Evolutionary conservation across 2,329 filamentous ascomycete genomes (phyloP).

Genomic region (Talaromyces pinophilus): DNA sequence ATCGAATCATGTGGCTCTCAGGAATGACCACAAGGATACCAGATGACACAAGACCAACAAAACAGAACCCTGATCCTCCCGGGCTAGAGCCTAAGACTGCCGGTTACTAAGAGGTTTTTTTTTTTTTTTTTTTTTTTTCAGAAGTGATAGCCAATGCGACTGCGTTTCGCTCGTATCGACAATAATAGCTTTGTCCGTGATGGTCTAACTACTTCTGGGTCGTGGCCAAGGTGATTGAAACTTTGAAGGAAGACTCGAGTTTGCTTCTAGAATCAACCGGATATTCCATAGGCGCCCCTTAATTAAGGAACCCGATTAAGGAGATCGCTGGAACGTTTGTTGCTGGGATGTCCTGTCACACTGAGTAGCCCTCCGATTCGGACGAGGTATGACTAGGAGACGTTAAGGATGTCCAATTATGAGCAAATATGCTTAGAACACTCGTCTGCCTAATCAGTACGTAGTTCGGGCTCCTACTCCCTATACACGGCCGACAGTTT

Average conservation of each 20-base stretch:
- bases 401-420: background rate
- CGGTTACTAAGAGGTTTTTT: background rate
- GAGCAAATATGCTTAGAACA: background rate
- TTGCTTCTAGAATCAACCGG: conserved; percentile 2
- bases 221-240: conserved; percentile 1
- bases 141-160: conserved; percentile 1
- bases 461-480: background rate
- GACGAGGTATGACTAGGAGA: background rate
- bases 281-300: background rate
- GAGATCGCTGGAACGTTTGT: background rate
- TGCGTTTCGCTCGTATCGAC: background rate
- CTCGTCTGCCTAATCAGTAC: background rate
- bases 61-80: background rate
- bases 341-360: background rate
- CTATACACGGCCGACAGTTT: background rate
- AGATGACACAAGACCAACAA: conserved; percentile 3
- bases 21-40: conserved; percentile 7
- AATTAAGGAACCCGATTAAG: background rate
- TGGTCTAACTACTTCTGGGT: conserved; percentile 2
- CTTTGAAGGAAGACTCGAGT: background rate
- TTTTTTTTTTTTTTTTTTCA: conserved; percentile 1
- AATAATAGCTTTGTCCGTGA: conserved; percentile 7
- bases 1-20: conserved; percentile 10
- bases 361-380: background rate
- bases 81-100: background rate